Conservation (phyloP, 140 eudicot genomes). For the Cichorium intybus region DNA sequence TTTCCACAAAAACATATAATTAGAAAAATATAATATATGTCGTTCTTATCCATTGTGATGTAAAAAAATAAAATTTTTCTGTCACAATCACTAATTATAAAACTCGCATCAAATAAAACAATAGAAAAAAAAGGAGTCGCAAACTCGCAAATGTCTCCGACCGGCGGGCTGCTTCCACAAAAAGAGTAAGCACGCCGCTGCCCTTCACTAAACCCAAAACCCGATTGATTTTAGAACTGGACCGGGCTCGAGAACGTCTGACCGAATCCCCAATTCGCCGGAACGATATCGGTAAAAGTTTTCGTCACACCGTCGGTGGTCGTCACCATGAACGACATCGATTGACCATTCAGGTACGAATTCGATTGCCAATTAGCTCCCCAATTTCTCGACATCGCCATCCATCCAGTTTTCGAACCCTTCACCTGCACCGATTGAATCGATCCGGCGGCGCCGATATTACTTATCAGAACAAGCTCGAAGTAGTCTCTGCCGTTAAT, state of each 20-base stretch:
- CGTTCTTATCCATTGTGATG: background rate
- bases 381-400: slow-evolving; percentile 86
- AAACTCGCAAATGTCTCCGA: slow-evolving; percentile 5
- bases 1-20: background rate
- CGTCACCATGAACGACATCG: slow-evolving; percentile 78
- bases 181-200: slow-evolving; percentile 71
- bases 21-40: background rate
- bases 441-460: slow-evolving; percentile 78
- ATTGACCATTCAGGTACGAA: slow-evolving; percentile 66
- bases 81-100: slow-evolving; percentile 11
- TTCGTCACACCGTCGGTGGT: slow-evolving; percentile 65
- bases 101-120: background rate
- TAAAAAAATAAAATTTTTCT: background rate
- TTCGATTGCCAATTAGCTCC: slow-evolving; percentile 92
- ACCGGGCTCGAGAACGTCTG: slow-evolving; percentile 65
- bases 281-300: slow-evolving; percentile 47
- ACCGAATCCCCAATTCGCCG: slow-evolving; percentile 74
- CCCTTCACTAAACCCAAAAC: slow-evolving; percentile 34
- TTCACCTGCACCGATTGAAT: slow-evolving; percentile 65
- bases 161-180: slow-evolving; percentile 85
- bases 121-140: background rate
- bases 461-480: slow-evolving; percentile 71
- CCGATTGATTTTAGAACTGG: slow-evolving; percentile 42
- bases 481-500: slow-evolving; percentile 81
- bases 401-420: slow-evolving; percentile 75